Conservation (phyloP, 2,329 filamentous ascomycete genomes). For the Cladobotryum mycophilum region DNA sequence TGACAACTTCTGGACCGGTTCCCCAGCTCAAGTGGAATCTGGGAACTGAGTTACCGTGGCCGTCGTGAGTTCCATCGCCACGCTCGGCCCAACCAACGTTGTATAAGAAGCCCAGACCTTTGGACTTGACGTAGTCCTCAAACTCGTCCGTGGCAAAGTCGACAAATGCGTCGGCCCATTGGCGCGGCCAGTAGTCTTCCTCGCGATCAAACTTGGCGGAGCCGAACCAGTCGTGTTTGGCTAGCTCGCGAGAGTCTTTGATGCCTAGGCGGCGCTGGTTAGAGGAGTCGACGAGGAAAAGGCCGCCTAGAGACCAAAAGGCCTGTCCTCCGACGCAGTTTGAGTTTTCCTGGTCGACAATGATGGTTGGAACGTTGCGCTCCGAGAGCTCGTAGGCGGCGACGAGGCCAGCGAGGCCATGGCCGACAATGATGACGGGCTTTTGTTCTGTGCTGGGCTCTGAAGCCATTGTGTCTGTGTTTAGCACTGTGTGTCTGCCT, state of each 20-base stretch:
- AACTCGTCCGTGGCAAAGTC: slow-evolving; percentile 54
- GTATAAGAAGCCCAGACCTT: slow-evolving; percentile 45
- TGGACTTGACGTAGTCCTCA: slow-evolving; percentile 49
- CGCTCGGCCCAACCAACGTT: slow-evolving; percentile 58
- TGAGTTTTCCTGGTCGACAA: slow-evolving; percentile 54
- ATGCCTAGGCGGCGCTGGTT: slow-evolving; percentile 54
- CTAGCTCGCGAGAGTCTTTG: slow-evolving; percentile 50
- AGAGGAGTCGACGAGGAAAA: slow-evolving; percentile 53
- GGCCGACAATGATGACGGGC: slow-evolving; percentile 51
- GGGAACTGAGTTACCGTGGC: slow-evolving; percentile 57
- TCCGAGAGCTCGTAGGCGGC: slow-evolving; percentile 51
- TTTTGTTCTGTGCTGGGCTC: slow-evolving; percentile 1
- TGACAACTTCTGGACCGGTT: slow-evolving; percentile 53
- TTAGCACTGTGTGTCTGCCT: not conserved
- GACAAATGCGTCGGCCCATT: slow-evolving; percentile 59
- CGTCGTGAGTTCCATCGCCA: slow-evolving; percentile 47
- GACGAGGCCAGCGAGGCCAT: slow-evolving; percentile 53
- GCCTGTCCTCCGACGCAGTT: slow-evolving; percentile 55
- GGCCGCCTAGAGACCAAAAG: slow-evolving; percentile 57
- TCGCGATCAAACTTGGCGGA: slow-evolving; percentile 54
- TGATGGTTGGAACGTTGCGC: slow-evolving; percentile 41
- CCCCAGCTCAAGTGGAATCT: slow-evolving; percentile 60
- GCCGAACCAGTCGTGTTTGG: slow-evolving; percentile 53
- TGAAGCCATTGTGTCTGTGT: slow-evolving; percentile 15
- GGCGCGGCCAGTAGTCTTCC: slow-evolving; percentile 52